Evolutionary conservation across 2,329 filamentous ascomycete genomes (phyloP), one percentile per base, ranked within the genome.

Genomic region (Delphinella strobiligena): DNA sequence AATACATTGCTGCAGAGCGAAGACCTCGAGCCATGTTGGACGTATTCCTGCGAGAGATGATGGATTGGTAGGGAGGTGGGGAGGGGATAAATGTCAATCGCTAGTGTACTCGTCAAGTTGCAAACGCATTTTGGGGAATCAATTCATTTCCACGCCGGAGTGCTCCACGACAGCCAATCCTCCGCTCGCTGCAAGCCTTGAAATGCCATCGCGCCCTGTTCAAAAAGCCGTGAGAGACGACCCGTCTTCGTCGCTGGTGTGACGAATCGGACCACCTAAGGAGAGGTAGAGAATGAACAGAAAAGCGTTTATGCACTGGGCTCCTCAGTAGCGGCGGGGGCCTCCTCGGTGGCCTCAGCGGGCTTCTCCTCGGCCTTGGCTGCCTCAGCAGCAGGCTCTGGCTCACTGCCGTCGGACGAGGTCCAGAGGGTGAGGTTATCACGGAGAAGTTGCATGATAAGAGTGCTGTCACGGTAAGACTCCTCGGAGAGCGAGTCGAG

Each of bases 361-460:
- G 55, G 42, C 51, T 58, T 58, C 50, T 61, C 56, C 49, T 75
- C 71, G 58, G 84, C 78, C 71, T 80, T 78, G 54, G 74, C 66
- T 49, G 74, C 69, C 37, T 49, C 61, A 45, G 69, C 71, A 49
- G 78, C 68, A 43, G 69, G 69, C 66, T 89, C 84, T 45, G 74
- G 72, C 65, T 94, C 89, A 56, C 72, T 79, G 55, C 76, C 84
- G 62, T 94, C 88, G 45, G 87, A 93, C 53, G 88, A 95, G 54
- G 88, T 95, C 88, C 88, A 95, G 66, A 95, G 82, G 51, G 88
- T 95, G 49, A 96, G 75, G 76, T 95, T 96, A 74, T 95, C 89
- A 62, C 89, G 85, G 64, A 96, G 82, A 48, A 96, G 77, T 75
- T 96, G 89, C 89, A 95, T 96, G 74, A 96, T 95, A 56, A 96